These are phyloP conservation scores for Mycena haematopus DNA, from an alignment of 768 basidiomycete genomes.

Conservation along the genomic window DNA sequence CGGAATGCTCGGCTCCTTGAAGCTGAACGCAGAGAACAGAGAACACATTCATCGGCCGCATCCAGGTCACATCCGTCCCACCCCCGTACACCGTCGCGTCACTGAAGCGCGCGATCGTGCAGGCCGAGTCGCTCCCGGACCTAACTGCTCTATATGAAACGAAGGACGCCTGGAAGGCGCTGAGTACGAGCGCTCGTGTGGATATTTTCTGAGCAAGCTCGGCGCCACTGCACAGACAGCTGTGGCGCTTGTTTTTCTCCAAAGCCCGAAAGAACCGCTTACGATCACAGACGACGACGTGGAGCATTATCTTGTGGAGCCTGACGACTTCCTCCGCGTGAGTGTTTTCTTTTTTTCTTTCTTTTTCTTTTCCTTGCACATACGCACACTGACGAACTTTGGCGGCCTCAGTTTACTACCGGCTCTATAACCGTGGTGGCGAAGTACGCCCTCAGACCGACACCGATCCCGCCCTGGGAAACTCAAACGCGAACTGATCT, in stretches of 20 bases:
- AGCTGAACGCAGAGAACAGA: background rate
- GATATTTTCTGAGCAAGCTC: conserved; percentile 2
- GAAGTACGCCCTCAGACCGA: background rate
- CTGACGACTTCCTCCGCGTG: background rate
- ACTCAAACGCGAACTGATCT: background rate
- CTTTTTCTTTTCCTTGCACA: too few relatives aligned
- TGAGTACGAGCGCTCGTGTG: background rate
- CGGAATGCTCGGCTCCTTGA: conserved; percentile 8
- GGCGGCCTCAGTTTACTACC: conserved; percentile 17
- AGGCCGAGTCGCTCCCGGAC: conserved; percentile 8
- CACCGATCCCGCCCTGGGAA: conserved; percentile 2
- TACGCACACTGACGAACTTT: too few relatives aligned
- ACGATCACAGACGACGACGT: background rate
- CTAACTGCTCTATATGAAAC: conserved; percentile 3
- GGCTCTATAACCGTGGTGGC: conserved; percentile 13
- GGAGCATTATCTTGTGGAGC: too few relatives aligned
- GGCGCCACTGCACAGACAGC: conserved; percentile 12
- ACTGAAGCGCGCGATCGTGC: conserved; percentile 7
- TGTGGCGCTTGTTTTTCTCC: conserved; percentile 14
- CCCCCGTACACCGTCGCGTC: conserved; percentile 15
- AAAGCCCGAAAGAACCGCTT: background rate
- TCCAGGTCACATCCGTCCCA: conserved; percentile 15
- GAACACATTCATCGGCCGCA: conserved; percentile 16
- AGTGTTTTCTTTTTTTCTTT: too few relatives aligned
- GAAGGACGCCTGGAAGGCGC: background rate